Evolutionary conservation across 306 rosid species (phyloP).

Genomic region (Quercus bicolor): DNA sequence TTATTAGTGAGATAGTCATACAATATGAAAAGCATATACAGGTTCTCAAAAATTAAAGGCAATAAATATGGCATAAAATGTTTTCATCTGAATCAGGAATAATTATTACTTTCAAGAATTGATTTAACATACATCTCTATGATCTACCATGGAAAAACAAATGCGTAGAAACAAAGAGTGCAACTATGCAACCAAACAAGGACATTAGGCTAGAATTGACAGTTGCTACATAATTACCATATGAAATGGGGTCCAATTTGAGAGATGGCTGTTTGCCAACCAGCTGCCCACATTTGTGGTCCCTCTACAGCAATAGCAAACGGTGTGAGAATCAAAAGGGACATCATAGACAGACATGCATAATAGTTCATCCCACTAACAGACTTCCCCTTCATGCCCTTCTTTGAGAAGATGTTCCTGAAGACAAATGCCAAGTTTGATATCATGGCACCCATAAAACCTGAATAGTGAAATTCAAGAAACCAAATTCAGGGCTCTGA

Average conservation of each 20-base stretch:
- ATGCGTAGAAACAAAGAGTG: not conserved
- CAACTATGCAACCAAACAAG: not conserved
- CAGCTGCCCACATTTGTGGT: conserved; percentile 84
- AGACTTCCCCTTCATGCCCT: conserved; percentile 89
- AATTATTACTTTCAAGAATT: not conserved
- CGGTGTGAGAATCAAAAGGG: conserved; percentile 73
- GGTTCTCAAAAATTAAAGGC: not conserved
- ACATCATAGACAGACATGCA: conserved; percentile 79
- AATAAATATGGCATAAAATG: not conserved
- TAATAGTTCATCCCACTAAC: conserved; percentile 96
- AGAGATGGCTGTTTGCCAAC: conserved; percentile 63
- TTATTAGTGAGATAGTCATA: not conserved
- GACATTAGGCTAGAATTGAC: not conserved
- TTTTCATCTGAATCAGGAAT: not conserved
- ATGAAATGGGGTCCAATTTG: conserved; percentile 75
- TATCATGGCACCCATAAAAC: conserved; percentile 98
- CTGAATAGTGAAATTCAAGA: conserved; percentile 32
- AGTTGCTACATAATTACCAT: conserved; percentile 46
- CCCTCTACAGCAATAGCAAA: conserved; percentile 95
- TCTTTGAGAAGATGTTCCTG: conserved; percentile 82
- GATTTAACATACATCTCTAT: not conserved
- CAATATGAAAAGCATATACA: not conserved
- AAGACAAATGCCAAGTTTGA: conserved; percentile 89
- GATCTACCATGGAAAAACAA: not conserved
- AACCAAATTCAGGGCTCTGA: conserved; percentile 5